Percentiles rank a stretch among this genome's conserved stretches.
Conservation (phyloP, 2,329 filamentous ascomycete genomes). For the Rhytidhysteron rufulum region DNA sequence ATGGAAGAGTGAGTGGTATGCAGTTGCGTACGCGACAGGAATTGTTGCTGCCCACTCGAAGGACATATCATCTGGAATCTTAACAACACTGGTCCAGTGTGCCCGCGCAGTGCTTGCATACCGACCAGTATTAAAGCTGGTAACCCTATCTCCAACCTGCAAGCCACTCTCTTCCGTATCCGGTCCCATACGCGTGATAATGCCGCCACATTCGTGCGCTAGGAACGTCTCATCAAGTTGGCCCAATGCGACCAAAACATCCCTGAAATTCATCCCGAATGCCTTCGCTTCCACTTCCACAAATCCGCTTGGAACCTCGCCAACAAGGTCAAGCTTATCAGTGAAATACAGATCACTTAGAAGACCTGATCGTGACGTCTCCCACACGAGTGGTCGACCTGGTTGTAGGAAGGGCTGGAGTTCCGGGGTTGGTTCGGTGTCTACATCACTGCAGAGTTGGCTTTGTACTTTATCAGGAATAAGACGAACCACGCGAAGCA, state of each 20-base stretch:
- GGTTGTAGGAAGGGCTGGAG: no score
- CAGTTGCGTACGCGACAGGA: slow-evolving; percentile 9
- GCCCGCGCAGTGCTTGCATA: not conserved
- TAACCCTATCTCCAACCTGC: not conserved
- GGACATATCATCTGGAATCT: slow-evolving; percentile 11
- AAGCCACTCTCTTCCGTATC: not conserved
- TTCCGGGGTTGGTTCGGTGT: not conserved
- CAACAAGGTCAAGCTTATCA: not conserved
- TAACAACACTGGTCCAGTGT: slow-evolving; percentile 2
- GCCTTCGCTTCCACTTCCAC: slow-evolving; percentile 6
- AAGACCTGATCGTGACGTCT: slow-evolving; percentile 2
- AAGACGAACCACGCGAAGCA: no score
- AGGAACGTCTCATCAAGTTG: slow-evolving; percentile 3
- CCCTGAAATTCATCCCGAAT: slow-evolving; percentile 5
- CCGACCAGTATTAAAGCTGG: slow-evolving; percentile 11
- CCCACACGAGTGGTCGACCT: slow-evolving; percentile 13
- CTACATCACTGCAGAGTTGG: not conserved
- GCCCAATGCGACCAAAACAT: slow-evolving; percentile 1
- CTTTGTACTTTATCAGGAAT: not conserved
- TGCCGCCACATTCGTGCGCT: slow-evolving; percentile 3
- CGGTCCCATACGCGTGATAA: not conserved
- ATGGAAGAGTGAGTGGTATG: slow-evolving; percentile 11
- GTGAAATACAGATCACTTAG: slow-evolving; percentile 7
- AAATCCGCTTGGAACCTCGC: slow-evolving; percentile 5
- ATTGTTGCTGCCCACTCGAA: slow-evolving; percentile 15